These are phyloP conservation scores for Typha latifolia DNA, from an alignment of 176 grass and related monocot species.

Conservation along the genomic window DNA sequence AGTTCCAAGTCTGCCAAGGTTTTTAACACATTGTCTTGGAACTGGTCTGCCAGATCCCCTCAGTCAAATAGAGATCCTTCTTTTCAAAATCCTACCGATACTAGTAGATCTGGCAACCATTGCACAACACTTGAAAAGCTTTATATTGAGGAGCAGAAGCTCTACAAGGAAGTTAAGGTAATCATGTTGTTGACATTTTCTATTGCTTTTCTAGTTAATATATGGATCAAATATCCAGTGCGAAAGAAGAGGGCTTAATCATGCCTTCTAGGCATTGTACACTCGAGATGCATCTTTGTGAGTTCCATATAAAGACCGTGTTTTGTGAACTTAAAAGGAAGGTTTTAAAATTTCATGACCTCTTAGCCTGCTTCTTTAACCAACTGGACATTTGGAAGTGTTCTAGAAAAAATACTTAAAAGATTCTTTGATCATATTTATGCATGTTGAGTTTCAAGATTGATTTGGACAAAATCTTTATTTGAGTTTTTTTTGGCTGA, in stretches of 20 bases:
- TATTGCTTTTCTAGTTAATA: neutral
- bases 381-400: no score
- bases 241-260: neutral
- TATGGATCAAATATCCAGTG: neutral
- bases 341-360: no score
- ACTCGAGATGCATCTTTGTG: no score
- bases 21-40: constrained; percentile 77
- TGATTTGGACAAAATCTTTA: no score
- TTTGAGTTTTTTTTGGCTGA: no score
- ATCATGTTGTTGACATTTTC: neutral
- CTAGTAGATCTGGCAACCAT: constrained; percentile 61
- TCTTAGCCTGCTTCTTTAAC: no score
- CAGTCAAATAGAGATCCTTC: constrained; percentile 52
- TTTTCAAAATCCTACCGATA: constrained; percentile 39
- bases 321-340: no score
- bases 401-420: no score
- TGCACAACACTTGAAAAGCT: constrained; percentile 74
- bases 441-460: no score
- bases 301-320: no score
- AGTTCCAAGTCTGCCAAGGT: constrained; percentile 85
- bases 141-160: constrained; percentile 80
- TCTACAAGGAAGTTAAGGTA: constrained; percentile 97
- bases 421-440: no score
- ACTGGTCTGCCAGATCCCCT: constrained; percentile 71
- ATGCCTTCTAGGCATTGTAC: no score